Conservation (phyloP, 495 filamentous ascomycete genomes). For the Chaetomium fimeti region DNA sequence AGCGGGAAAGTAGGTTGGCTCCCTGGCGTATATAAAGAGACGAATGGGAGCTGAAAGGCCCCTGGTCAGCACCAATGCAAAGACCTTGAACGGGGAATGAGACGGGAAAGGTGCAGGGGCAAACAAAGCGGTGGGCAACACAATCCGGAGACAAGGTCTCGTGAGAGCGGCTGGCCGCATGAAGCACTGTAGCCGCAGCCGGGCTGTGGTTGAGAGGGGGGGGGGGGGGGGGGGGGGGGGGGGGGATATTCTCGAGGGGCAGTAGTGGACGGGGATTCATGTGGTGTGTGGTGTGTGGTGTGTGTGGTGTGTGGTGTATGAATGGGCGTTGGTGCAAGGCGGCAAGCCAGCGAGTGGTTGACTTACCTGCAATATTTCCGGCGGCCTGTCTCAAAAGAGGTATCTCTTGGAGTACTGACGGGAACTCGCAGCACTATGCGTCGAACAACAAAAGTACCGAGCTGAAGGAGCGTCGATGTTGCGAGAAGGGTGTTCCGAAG, state of each 20-base stretch:
- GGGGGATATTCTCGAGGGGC: slow-evolving; percentile 20
- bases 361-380: slow-evolving; percentile 24
- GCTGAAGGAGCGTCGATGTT: slow-evolving; percentile 6
- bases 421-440: slow-evolving; percentile 1
- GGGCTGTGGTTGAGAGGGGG: slow-evolving; percentile 27
- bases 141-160: slow-evolving; percentile 40
- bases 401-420: slow-evolving; percentile 4
- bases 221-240: slow-evolving; percentile 19
- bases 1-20: background rate
- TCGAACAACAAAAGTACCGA: slow-evolving; percentile 5
- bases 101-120: slow-evolving; percentile 23
- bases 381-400: background rate
- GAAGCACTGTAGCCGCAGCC: slow-evolving; percentile 35
- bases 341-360: slow-evolving; percentile 6
- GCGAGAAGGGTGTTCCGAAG: background rate
- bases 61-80: slow-evolving; percentile 22
- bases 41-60: slow-evolving; percentile 9
- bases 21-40: slow-evolving; percentile 5
- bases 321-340: background rate
- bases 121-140: slow-evolving; percentile 33
- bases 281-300: background rate
- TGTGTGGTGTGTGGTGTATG: too few relatives aligned
- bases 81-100: slow-evolving; percentile 11
- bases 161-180: slow-evolving; percentile 45
- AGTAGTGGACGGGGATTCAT: slow-evolving; percentile 12